Evolutionary conservation across 2,329 filamentous ascomycete species (phyloP).

Genomic region (Plenodomus tracheiphilus): DNA sequence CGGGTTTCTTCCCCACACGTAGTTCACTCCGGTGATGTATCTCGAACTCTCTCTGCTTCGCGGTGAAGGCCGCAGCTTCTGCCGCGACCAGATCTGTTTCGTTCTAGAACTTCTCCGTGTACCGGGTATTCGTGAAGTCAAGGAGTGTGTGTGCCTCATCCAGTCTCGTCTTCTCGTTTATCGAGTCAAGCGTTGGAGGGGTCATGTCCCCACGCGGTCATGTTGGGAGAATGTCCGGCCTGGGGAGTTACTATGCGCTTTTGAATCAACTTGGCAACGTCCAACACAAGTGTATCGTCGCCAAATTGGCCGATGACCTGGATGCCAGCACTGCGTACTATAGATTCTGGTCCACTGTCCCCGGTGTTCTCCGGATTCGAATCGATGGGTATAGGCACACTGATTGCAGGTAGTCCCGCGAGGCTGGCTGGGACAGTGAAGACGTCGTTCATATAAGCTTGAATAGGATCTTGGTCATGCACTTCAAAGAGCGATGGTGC

Average conservation of each 20-base stretch:
- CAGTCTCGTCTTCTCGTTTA: neutral
- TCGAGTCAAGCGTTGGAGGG: too few species aligned
- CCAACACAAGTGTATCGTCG: slow-evolving; percentile 68
- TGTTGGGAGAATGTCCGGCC: slow-evolving; percentile 3
- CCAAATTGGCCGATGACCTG: slow-evolving; percentile 83
- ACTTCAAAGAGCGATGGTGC: slow-evolving; percentile 69
- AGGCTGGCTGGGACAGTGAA: slow-evolving; percentile 95
- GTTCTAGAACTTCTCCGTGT: neutral
- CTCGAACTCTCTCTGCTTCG: neutral
- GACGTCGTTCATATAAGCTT: slow-evolving; percentile 89
- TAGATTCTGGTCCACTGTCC: slow-evolving; percentile 23
- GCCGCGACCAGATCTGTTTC: neutral
- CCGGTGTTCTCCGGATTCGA: slow-evolving; percentile 26
- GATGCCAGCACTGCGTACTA: slow-evolving; percentile 58
- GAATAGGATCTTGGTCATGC: slow-evolving; percentile 59
- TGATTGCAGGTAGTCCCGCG: slow-evolving; percentile 86
- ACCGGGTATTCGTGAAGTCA: neutral
- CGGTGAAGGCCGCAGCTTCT: neutral
- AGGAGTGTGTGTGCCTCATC: neutral
- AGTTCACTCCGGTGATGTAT: too few species aligned
- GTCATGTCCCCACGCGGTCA: slow-evolving; percentile 21
- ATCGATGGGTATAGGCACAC: slow-evolving; percentile 66
- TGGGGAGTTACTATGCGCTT: slow-evolving; percentile 6
- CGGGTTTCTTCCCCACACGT: too few species aligned
- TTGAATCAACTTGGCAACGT: slow-evolving; percentile 54